Evolutionary conservation across 495 filamentous ascomycete genomes (phyloP).

Genomic region (Aspergillus asperescens): DNA sequence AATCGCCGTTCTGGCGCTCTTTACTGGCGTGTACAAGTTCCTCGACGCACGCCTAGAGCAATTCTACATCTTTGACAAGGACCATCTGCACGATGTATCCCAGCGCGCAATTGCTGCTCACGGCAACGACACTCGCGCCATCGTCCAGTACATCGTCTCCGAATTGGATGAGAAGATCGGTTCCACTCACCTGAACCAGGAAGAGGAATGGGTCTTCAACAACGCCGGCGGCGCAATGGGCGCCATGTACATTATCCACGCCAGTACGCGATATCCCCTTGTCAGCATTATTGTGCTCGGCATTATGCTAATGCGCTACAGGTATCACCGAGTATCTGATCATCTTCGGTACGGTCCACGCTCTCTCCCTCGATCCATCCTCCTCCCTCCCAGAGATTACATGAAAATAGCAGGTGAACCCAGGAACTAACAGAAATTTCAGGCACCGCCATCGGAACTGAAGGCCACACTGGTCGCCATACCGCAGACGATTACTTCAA

Average conservation of each 20-base stretch:
- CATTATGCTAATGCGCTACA: constrained; percentile 8
- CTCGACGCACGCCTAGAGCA: constrained; percentile 63
- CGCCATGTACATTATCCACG: constrained; percentile 83
- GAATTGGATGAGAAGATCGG: constrained; percentile 37
- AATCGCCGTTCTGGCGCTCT: constrained; percentile 54
- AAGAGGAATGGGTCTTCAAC: constrained; percentile 51
- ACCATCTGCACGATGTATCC: constrained; percentile 63
- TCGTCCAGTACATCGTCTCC: constrained; percentile 60
- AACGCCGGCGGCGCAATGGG: constrained; percentile 85
- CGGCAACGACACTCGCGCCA: constrained; percentile 63
- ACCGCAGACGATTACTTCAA: constrained; percentile 91
- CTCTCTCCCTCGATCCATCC: neutral
- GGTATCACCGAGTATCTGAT: constrained; percentile 74
- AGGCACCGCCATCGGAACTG: constrained; percentile 79
- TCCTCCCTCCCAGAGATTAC: neutral
- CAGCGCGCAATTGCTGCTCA: constrained; percentile 58
- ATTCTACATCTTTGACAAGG: constrained; percentile 72
- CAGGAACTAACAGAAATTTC: neutral
- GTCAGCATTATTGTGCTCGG: constrained; percentile 6
- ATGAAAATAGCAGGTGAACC: neutral
- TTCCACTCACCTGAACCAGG: constrained; percentile 35
- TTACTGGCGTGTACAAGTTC: constrained; percentile 55
- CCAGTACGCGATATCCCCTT: constrained; percentile 47
- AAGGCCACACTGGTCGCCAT: constrained; percentile 81
- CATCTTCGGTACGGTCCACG: constrained; percentile 55